These are phyloP conservation scores for Aspergillus brunneoviolaceus DNA, from an alignment of 2,329 filamentous ascomycete species.

Conservation along the genomic window DNA sequence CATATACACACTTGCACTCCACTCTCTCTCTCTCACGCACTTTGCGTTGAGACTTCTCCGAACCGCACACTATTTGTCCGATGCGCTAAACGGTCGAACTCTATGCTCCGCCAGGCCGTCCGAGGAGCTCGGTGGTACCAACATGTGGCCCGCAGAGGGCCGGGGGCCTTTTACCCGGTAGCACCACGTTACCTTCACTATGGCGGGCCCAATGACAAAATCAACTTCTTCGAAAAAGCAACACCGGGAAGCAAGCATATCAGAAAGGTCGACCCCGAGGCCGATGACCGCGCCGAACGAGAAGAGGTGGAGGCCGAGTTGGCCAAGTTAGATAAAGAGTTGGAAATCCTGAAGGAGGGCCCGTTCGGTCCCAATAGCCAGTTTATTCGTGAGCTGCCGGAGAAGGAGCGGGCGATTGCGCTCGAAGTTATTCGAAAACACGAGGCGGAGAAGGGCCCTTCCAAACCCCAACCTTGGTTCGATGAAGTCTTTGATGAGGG, in stretches of 20 bases:
- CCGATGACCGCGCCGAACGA: constrained; percentile 39
- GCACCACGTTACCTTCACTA: constrained; percentile 31
- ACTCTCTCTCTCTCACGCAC: background rate
- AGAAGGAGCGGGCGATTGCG: constrained; percentile 42
- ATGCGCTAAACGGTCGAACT: constrained; percentile 37
- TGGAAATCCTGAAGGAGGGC: constrained; percentile 41
- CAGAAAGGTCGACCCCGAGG: constrained; percentile 40
- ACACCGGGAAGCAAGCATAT: constrained; percentile 36
- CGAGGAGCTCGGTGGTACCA: constrained; percentile 47
- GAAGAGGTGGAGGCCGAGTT: constrained; percentile 40
- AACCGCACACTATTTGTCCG: constrained; percentile 12
- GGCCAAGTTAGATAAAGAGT: constrained; percentile 40
- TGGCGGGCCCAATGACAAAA: constrained; percentile 41
- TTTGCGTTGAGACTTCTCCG: background rate
- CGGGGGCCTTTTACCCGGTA: constrained; percentile 35
- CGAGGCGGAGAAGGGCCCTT: constrained; percentile 36
- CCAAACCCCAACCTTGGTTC: constrained; percentile 26
- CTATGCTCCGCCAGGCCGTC: constrained; percentile 47
- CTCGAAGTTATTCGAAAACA: constrained; percentile 45
- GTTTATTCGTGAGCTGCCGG: constrained; percentile 44
- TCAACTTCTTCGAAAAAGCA: constrained; percentile 47
- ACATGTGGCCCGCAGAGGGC: constrained; percentile 38
- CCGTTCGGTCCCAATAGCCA: constrained; percentile 45
- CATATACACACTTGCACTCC: background rate
- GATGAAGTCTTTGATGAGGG: constrained; percentile 44